These are phyloP conservation scores for Eremothecium gossypii DNA, from an alignment of 1,139 yeast genomes.

Conservation along the genomic window DNA sequence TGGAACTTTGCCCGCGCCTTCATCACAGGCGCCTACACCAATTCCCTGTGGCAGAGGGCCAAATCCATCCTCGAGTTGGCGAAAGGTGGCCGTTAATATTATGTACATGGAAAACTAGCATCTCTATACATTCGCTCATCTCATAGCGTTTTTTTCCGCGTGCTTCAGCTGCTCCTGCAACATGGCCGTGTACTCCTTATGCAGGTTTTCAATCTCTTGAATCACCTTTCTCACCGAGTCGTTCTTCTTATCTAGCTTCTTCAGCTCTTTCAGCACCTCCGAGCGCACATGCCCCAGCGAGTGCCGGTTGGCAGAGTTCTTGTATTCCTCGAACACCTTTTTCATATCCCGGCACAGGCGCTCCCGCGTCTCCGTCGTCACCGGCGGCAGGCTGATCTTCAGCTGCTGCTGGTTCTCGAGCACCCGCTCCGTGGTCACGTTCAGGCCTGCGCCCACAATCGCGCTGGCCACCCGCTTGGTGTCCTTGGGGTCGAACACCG, in stretches of 20 bases:
- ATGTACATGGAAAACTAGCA: neutral
- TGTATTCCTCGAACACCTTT: slow-evolving; percentile 53
- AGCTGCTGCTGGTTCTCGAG: slow-evolving; percentile 63
- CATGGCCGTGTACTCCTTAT: slow-evolving; percentile 53
- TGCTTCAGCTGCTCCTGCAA: slow-evolving; percentile 49
- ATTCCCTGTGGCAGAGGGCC: slow-evolving; percentile 56
- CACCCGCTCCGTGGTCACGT: slow-evolving; percentile 72
- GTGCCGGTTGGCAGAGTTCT: slow-evolving; percentile 42
- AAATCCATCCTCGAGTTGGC: slow-evolving; percentile 47
- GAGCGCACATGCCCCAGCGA: slow-evolving; percentile 58
- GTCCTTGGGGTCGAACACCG: slow-evolving; percentile 75
- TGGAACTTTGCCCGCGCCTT: slow-evolving; percentile 80
- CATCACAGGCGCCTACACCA: slow-evolving; percentile 80
- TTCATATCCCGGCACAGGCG: slow-evolving; percentile 53
- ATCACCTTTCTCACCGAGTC: slow-evolving; percentile 47
- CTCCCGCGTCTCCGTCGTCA: slow-evolving; percentile 59
- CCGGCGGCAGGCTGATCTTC: slow-evolving; percentile 66
- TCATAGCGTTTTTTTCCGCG: slow-evolving; percentile 43
- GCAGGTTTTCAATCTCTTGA: slow-evolving; percentile 55
- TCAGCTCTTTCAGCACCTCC: slow-evolving; percentile 49
- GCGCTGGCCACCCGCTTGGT: slow-evolving; percentile 61
- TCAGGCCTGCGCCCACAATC: slow-evolving; percentile 57
- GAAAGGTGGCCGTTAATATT: slow-evolving; percentile 24
- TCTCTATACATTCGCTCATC: neutral
- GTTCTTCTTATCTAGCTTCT: slow-evolving; percentile 44